These are phyloP conservation scores for Alternaria arbusti DNA, from an alignment of 2,329 filamentous ascomycete species.

Conservation along the genomic window DNA sequence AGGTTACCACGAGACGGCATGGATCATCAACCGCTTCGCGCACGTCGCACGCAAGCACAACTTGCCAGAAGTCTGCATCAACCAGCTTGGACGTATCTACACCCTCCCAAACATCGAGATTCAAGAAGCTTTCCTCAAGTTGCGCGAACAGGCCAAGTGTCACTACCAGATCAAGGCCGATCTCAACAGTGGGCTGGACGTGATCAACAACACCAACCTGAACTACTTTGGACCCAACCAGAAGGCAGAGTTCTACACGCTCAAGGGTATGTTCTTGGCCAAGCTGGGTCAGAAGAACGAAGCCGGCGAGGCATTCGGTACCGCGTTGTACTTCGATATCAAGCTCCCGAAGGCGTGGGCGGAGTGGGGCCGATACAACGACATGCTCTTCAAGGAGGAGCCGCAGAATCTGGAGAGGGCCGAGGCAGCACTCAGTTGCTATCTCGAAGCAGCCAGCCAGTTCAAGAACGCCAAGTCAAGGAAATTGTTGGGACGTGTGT, in stretches of 20 bases:
- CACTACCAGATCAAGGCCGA: conserved; percentile 97
- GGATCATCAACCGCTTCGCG: conserved; percentile 99
- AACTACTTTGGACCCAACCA: conserved; percentile 97
- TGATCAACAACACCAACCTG: conserved; percentile 99
- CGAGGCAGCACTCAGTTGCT: conserved; percentile 91
- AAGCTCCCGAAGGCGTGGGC: conserved; percentile 97
- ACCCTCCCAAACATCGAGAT: conserved; percentile 99
- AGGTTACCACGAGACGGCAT: conserved; percentile 97
- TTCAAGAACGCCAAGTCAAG: conserved; percentile 98
- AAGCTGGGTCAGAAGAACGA: conserved; percentile 91
- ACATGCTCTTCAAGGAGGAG: conserved; percentile 93
- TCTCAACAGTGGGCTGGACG: conserved; percentile 89
- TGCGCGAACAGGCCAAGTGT: conserved; percentile 98
- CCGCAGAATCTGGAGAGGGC: conserved; percentile 81
- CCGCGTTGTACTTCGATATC: conserved; percentile 94
- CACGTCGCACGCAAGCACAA: conserved; percentile 97
- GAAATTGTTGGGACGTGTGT: conserved; percentile 88
- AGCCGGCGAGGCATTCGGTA: conserved; percentile 91
- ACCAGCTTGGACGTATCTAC: conserved; percentile 95
- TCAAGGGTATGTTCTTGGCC: conserved; percentile 99
- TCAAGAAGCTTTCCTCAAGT: conserved; percentile 96
- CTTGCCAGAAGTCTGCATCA: conserved; percentile 96
- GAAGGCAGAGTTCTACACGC: conserved; percentile 98
- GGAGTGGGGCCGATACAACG: conserved; percentile 98
- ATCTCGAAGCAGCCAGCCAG: conserved; percentile 91